A percentile compares a stretch with the other conserved stretches of the same genome.
These are phyloP conservation scores for Leishmania mexicana DNA, from an alignment of 208 protist species.

Conservation along the genomic window DNA sequence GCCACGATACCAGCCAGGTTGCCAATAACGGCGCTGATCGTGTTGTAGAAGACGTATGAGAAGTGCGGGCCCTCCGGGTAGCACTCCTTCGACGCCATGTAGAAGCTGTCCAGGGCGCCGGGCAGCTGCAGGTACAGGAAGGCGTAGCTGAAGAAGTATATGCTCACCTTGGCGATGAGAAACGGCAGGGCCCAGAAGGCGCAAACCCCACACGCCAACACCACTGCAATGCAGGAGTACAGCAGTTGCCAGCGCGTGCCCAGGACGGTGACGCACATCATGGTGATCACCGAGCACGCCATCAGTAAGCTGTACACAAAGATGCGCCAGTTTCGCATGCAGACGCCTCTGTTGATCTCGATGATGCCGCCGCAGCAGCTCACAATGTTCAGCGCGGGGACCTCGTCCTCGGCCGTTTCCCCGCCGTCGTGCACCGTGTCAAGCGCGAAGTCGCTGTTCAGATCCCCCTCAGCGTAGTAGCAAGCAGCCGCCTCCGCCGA, in stretches of 20 bases:
- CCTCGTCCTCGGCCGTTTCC: conserved; percentile 12
- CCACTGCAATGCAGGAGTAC: conserved; percentile 36
- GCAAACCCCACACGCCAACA: conserved; percentile 35
- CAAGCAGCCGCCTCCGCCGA: not conserved
- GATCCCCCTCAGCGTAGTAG: not conserved
- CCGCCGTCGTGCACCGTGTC: conserved; percentile 14
- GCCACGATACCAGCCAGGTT: conserved; percentile 63
- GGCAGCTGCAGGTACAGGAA: conserved; percentile 67
- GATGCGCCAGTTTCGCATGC: conserved; percentile 51
- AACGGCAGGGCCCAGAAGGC: conserved; percentile 69
- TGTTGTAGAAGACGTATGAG: conserved; percentile 70
- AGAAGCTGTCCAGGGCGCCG: conserved; percentile 69
- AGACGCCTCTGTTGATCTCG: conserved; percentile 72
- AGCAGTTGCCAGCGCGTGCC: conserved; percentile 38
- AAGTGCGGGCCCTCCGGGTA: conserved; percentile 68
- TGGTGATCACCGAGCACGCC: conserved; percentile 43
- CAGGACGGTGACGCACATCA: conserved; percentile 49
- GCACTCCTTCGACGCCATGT: conserved; percentile 45
- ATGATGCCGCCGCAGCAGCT: conserved; percentile 40
- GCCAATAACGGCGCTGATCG: conserved; percentile 49
- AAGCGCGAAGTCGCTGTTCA: conserved; percentile 12
- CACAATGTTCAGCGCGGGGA: conserved; percentile 6
- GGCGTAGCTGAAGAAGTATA: conserved; percentile 56
- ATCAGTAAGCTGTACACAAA: conserved; percentile 57
- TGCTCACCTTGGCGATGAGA: conserved; percentile 69